Conservation (phyloP, 257 asterid species). For the Solanum pennellii region DNA sequence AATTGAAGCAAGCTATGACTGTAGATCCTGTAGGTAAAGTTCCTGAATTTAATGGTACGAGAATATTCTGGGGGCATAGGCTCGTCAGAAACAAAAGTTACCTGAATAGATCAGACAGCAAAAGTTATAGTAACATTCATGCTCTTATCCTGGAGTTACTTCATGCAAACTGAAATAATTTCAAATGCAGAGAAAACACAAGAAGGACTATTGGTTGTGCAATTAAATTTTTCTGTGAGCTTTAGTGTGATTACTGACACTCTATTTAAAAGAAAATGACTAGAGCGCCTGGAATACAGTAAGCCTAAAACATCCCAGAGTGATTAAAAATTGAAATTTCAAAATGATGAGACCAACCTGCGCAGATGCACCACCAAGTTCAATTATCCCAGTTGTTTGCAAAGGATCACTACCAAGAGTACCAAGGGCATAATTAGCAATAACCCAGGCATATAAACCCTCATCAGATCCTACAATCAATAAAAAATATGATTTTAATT, state of each 20-base stretch:
- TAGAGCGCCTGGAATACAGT: neutral
- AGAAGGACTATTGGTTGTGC: neutral
- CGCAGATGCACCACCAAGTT: conserved; percentile 99
- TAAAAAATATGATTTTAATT: neutral
- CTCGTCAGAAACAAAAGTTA: conserved; percentile 73
- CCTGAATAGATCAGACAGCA: conserved; percentile 29
- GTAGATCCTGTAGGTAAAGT: conserved; percentile 66
- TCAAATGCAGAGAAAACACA: neutral
- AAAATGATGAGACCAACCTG: conserved; percentile 52
- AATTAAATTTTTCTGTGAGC: neutral
- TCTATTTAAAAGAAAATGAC: neutral
- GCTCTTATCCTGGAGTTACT: neutral
- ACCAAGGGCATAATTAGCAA: conserved; percentile 95
- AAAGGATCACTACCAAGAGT: conserved; percentile 81
- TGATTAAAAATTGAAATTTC: neutral
- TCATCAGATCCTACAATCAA: conserved; percentile 77
- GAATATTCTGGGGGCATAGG: conserved; percentile 64
- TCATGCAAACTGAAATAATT: neutral
- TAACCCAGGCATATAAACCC: conserved; percentile 96
- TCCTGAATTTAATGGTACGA: conserved; percentile 51
- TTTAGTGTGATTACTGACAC: neutral
- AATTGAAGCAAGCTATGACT: conserved; percentile 97
- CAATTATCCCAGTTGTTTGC: conserved; percentile 88
- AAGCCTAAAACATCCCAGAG: neutral
- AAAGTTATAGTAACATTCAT: neutral